phyloP scores from a whole-genome alignment of 2,329 filamentous ascomycete species.

The Penicillium decumbens region DNA sequence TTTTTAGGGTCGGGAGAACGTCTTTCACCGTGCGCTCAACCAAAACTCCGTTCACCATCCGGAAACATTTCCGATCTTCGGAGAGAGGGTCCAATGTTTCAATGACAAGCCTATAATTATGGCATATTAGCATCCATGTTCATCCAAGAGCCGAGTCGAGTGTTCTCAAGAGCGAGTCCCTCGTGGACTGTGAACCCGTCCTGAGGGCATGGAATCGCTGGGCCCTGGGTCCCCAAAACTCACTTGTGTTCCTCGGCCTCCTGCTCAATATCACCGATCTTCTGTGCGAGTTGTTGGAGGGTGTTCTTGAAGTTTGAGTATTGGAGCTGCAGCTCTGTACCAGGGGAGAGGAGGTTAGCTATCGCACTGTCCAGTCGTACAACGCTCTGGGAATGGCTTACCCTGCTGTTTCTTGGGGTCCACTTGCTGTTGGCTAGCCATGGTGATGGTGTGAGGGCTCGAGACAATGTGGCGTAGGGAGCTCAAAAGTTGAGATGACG shows the following conservation, averaged over 20 bases:
- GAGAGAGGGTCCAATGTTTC: conserved; percentile 83
- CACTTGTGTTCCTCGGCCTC: conserved; percentile 98
- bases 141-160: background rate
- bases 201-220: background rate
- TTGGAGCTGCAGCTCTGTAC: conserved; percentile 47
- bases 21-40: conserved; percentile 92
- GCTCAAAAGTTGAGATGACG: conserved; percentile 30
- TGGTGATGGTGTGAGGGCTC: conserved; percentile 19
- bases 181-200: background rate
- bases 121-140: conserved; percentile 15
- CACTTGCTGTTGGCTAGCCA: conserved; percentile 41
- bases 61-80: conserved; percentile 90
- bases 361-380: background rate
- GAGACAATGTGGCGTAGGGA: conserved; percentile 11
- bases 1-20: conserved; percentile 83
- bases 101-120: conserved; percentile 69
- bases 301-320: conserved; percentile 59
- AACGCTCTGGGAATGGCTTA: conserved; percentile 17
- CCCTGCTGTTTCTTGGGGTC: conserved; percentile 47
- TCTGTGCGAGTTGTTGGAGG: conserved; percentile 87
- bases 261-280: conserved; percentile 96
- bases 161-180: background rate
- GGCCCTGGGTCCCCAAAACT: conserved; percentile 30
- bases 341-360: conserved; percentile 7
- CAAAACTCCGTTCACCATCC: conserved; percentile 95